Evolutionary conservation across 805 yeast genomes (phyloP), one percentile per base, ranked within the genome.

Genomic region (Scheffersomyces stipitis): DNA sequence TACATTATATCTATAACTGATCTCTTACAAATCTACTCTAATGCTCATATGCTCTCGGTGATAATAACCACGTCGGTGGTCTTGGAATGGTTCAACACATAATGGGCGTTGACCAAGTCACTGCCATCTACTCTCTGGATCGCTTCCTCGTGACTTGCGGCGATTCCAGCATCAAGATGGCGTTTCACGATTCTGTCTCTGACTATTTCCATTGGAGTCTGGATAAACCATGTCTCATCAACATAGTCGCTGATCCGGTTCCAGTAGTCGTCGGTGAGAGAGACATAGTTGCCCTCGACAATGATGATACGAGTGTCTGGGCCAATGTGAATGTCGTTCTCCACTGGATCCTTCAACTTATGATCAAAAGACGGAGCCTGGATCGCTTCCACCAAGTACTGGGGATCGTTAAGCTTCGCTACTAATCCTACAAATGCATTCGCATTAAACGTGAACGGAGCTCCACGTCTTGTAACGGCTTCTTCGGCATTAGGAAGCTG

Each of bases 381-480:
- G 4, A 81, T 65, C 14, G 61, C 52, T 1, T 72, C 71, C 18
- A 5, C 17, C 22, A 6, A 4, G 26, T 22, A n/a, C 31, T 41
- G 32, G 5, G 29, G 31, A 14, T 27, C 27, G 9, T 12, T 34
- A 24, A 29, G 38, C 23, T 28, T 18, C 29, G 26, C 30, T 5
- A 54, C 48, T 9, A 31, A 17, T 15, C 14, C 34, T 14, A 41
- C 34, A 22, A 43, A 43, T 10, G 31, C 38, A n/a, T 46, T 14
- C 58, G 84, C 76, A 52, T 90, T 90, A 62, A 90, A 91, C 0
- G 97, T 89, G 48, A 71, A 77, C 2, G 96, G 95, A 0, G 96
- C 83, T 0, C 97, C 97, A 33, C 97, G 71, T 42, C 86, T 68
- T 18, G 62, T 56, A 20, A 78, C 61, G 0, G 95, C 91, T 23